phyloP scores from a whole-genome alignment of 1,284 basidiomycete genomes.

The Schizopora paradoxa region DNA sequence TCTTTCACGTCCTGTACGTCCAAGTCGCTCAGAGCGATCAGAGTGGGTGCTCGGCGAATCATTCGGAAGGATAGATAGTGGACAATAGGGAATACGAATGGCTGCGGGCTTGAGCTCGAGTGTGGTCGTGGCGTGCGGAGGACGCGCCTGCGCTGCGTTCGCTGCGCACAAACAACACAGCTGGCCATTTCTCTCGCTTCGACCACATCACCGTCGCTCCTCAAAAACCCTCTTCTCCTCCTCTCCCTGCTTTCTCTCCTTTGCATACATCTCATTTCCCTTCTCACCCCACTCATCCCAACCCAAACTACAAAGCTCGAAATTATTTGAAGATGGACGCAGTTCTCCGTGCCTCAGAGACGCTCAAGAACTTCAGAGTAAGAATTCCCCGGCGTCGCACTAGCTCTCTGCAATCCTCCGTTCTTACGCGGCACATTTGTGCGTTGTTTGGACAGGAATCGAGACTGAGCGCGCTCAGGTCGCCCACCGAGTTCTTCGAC shows the following conservation, averaged over 20 bases:
- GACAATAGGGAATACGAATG: conserved; percentile 5
- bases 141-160: conserved; percentile 2
- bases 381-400: conserved; percentile 24
- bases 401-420: not conserved
- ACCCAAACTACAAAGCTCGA: too few relatives aligned
- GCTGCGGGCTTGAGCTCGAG: not conserved
- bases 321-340: conserved; percentile 64
- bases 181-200: not conserved
- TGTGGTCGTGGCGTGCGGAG: not conserved
- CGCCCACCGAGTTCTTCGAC: conserved; percentile 85
- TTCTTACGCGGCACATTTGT: conserved; percentile 4
- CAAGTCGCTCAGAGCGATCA: conserved; percentile 64
- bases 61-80: conserved; percentile 33
- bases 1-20: conserved; percentile 73
- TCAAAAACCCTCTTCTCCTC: conserved; percentile 10
- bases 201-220: conserved; percentile 10
- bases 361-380: conserved; percentile 69
- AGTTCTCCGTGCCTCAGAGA: conserved; percentile 57
- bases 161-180: conserved; percentile 12
- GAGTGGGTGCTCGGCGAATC: conserved; percentile 71
- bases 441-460: conserved; percentile 75
- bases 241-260: conserved; percentile 8
- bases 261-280: conserved; percentile 1
- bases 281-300: conserved; percentile 8
- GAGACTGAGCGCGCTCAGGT: conserved; percentile 74